Conservation (phyloP, 2,329 filamentous ascomycete genomes). For the Beauveria asiatica region DNA sequence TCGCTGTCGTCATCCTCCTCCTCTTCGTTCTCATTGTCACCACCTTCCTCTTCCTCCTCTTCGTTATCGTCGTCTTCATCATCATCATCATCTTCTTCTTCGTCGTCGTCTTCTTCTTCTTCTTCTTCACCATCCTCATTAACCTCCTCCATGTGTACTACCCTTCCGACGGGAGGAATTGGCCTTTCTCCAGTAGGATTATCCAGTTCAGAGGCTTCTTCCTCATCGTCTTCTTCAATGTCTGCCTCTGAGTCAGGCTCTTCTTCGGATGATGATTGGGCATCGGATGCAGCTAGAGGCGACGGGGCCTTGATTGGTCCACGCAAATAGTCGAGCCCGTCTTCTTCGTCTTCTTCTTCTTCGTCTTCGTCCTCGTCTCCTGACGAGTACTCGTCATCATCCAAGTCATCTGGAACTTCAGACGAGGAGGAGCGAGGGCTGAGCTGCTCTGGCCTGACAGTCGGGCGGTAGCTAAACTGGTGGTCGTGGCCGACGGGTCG, state of each 20-base stretch:
- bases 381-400: slow-evolving; percentile 10
- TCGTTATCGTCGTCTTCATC: neutral
- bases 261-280: slow-evolving; percentile 1
- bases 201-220: neutral
- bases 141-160: neutral
- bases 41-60: neutral
- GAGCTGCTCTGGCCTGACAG: slow-evolving; percentile 25
- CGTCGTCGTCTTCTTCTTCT: neutral
- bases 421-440: slow-evolving; percentile 25
- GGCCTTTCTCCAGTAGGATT: neutral
- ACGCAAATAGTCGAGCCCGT: neutral
- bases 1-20: neutral
- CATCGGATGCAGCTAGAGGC: neutral
- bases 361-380: neutral
- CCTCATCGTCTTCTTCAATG: neutral
- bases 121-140: neutral
- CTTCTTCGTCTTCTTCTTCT: too few relatives aligned
- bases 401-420: slow-evolving; percentile 18
- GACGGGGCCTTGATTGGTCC: neutral
- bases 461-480: slow-evolving; percentile 33
- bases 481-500: slow-evolving; percentile 33
- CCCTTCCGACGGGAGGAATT: neutral
- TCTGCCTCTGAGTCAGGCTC: slow-evolving; percentile 1
- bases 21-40: neutral
- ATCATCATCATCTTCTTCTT: neutral